Evolutionary conservation across 2,329 filamentous ascomycete species (phyloP).

Genomic region (Anisogramma anomala): DNA sequence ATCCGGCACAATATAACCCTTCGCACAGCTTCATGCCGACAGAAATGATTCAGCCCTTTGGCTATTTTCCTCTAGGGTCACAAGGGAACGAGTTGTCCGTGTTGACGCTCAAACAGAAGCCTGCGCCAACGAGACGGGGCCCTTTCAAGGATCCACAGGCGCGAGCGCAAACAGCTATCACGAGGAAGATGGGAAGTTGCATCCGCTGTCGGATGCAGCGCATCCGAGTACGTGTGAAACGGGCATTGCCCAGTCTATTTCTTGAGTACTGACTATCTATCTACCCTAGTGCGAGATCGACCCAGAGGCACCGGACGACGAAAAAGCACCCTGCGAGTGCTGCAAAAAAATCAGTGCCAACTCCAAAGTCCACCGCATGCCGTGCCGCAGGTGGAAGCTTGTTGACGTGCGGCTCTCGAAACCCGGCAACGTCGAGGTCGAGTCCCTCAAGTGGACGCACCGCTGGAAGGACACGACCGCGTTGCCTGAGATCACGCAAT

Average conservation of each 20-base stretch:
- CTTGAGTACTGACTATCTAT: conserved; percentile 5
- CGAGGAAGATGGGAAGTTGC: conserved; percentile 46
- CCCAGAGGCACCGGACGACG: conserved; percentile 25
- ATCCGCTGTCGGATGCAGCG: conserved; percentile 51
- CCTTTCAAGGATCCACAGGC: conserved; percentile 43
- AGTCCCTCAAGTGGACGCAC: conserved; percentile 40
- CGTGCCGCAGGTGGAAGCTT: conserved; percentile 50
- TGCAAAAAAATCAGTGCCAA: conserved; percentile 38
- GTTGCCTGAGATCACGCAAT: conserved; percentile 41
- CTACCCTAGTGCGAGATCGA: conserved; percentile 40
- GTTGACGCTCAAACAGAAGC: conserved; percentile 25
- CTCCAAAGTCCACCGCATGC: conserved; percentile 40
- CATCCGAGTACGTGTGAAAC: conserved; percentile 41
- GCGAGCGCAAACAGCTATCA: conserved; percentile 43
- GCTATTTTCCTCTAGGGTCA: conserved; percentile 8
- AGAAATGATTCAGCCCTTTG: conserved; percentile 5
- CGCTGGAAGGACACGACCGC: conserved; percentile 45
- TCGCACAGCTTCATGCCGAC: conserved; percentile 1
- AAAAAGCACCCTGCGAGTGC: conserved; percentile 37
- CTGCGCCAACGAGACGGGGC: conserved; percentile 32
- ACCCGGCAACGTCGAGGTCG: conserved; percentile 44
- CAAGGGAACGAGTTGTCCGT: conserved; percentile 9
- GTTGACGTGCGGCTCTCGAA: conserved; percentile 48
- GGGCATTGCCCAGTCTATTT: too few species aligned
- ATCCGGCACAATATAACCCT: neutral